A percentile compares a stretch with the other conserved stretches of the same genome.
These are phyloP conservation scores for Hanseniaspora uvarum DNA, from an alignment of 1,139 yeast species.

Conservation along the genomic window DNA sequence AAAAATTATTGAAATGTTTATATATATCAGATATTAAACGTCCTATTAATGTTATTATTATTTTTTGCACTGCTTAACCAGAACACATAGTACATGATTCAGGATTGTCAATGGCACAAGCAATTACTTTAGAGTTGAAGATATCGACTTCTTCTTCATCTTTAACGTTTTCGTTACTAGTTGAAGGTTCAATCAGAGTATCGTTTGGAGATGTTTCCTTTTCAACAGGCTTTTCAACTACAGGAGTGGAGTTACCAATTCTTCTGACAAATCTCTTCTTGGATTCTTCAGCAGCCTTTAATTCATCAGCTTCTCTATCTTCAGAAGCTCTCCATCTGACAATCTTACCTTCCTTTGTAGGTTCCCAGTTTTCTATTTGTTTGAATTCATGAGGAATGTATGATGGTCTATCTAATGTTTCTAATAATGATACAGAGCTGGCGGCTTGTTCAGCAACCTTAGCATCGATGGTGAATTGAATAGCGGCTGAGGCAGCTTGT, in stretches of 20 bases:
- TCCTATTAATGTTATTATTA: background rate
- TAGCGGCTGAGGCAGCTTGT: conserved; percentile 89
- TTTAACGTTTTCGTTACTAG: conserved; percentile 15
- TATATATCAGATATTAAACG: background rate
- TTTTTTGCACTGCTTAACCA: conserved; percentile 45
- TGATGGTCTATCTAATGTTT: conserved; percentile 46
- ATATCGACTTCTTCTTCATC: conserved; percentile 47
- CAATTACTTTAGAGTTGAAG: conserved; percentile 83
- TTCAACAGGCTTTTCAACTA: conserved; percentile 5
- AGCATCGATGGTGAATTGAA: conserved; percentile 78
- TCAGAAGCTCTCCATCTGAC: conserved; percentile 20
- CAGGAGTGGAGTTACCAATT: conserved; percentile 16
- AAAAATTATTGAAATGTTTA: background rate
- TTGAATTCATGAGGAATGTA: conserved; percentile 36
- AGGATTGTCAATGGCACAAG: conserved; percentile 94
- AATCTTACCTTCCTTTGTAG: conserved; percentile 22
- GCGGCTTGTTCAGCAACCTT: conserved; percentile 45
- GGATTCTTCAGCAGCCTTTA: conserved; percentile 37
- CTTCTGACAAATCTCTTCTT: conserved; percentile 27
- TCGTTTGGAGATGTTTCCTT: conserved; percentile 19
- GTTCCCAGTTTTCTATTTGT: conserved; percentile 30
- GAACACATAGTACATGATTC: conserved; percentile 99
- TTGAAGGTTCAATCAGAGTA: conserved; percentile 20
- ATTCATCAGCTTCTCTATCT: conserved; percentile 26
- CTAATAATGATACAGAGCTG: conserved; percentile 43